Percentiles rank a stretch among this genome's conserved stretches.
Evolutionary conservation across 1,284 basidiomycete species (phyloP).

Genomic region (Marasmius fiardii): DNA sequence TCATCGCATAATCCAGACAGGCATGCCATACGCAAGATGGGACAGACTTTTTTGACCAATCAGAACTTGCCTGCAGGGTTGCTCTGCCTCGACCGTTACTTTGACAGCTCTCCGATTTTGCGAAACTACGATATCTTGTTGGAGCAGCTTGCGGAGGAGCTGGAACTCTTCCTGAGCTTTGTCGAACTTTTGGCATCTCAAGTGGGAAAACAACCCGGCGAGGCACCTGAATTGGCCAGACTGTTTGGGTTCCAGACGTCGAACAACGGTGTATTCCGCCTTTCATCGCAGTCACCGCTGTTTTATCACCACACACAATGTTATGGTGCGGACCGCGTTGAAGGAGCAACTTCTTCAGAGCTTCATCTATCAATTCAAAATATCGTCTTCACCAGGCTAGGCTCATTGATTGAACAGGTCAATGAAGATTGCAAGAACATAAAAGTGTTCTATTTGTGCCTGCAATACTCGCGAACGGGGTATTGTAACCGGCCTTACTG

Average conservation of each 20-base stretch:
- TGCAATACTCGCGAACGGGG: constrained; percentile 5
- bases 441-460: constrained; percentile 9
- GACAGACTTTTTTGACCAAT: constrained; percentile 20
- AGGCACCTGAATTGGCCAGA: constrained; percentile 18
- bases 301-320: neutral
- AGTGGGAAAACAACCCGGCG: constrained; percentile 19
- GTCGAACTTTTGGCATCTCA: constrained; percentile 24
- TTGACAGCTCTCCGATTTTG: constrained; percentile 21
- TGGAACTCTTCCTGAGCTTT: constrained; percentile 34
- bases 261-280: constrained; percentile 10
- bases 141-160: constrained; percentile 24
- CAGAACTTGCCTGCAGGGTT: constrained; percentile 31
- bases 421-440: constrained; percentile 2
- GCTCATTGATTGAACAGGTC: neutral
- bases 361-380: neutral
- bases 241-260: constrained; percentile 30
- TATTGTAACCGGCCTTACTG: constrained; percentile 6
- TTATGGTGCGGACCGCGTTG: neutral
- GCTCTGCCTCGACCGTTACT: constrained; percentile 41
- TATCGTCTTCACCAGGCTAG: constrained; percentile 1
- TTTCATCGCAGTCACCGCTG: constrained; percentile 6
- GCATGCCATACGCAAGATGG: constrained; percentile 24
- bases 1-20: constrained; percentile 14
- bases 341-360: neutral
- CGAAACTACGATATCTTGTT: constrained; percentile 14